Evolutionary conservation across 345 rosid genomes (phyloP), one percentile per base, ranked within the genome.

Genomic region (Cardamine chenopodiifolia): DNA sequence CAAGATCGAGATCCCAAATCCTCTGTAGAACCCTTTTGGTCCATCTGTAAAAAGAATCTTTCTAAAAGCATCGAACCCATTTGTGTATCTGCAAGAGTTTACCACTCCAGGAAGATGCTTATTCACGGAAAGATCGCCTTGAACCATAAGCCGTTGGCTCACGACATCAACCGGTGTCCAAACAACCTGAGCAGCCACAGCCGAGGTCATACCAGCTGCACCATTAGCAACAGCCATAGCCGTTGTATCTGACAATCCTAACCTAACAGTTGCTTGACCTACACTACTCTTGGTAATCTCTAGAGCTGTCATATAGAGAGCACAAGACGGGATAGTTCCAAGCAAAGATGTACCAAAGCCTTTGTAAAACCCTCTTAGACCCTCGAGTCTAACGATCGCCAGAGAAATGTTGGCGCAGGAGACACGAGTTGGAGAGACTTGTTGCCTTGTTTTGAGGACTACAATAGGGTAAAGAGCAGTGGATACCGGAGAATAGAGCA

Each of bases 91-190:
- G 31, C 76, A 71, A 73, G 77, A 82, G 7, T 71, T 65, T 2
- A 72, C 32, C 15, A 74, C 82, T 54, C 80, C 77, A 11, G 80
- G 49, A 40, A 83, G 54, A 15, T 80, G 67, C 50, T 52, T 78
- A 19, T 71, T 85, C 70, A 76, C 9, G 32, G 76, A 67, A 18
- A 39, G 19, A 53, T 66, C 81, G 20, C 88, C 92, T 78, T 89
- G 98, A 74, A 91, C 91, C 97, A 91, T 93, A 15, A 91, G 96
- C 63, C 97, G 87, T 74, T 93, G 96, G 81, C 96, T 91, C 75
- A 93, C 92, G 3, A 93, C 94, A 77, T 93, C 96, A 42, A 93
- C 74, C 6, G 97, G 98, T 8, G 96, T 93, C 97, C 97, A 93
- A 66, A 91, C 83, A 13, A 89, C 62, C 81, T 91, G 97, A 5